A percentile compares a stretch with the other conserved stretches of the same genome.
Evolutionary conservation across 768 basidiomycete species (phyloP).

Genomic region (Boletus eberwhitei): DNA sequence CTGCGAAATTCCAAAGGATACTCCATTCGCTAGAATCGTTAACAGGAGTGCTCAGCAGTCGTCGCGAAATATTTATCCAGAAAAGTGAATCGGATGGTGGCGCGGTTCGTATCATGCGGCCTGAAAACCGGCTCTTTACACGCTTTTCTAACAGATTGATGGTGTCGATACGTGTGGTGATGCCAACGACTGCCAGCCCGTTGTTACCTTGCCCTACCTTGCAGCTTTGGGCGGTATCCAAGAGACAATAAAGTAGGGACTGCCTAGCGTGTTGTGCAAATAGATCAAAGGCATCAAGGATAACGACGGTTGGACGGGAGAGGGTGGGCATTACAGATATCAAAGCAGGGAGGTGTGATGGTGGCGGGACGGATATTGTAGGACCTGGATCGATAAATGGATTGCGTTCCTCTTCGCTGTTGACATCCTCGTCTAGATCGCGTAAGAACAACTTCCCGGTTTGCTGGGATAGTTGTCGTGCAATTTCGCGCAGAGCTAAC

Average conservation of each 20-base stretch:
- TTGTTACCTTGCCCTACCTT: slow-evolving; percentile 53
- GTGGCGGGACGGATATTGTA: slow-evolving; percentile 49
- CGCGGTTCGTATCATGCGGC: slow-evolving; percentile 77
- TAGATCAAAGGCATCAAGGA: slow-evolving; percentile 91
- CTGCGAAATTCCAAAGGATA: slow-evolving; percentile 50
- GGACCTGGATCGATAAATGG: slow-evolving; percentile 44
- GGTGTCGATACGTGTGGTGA: slow-evolving; percentile 84
- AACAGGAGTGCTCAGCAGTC: slow-evolving; percentile 36
- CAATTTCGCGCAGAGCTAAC: slow-evolving; percentile 89
- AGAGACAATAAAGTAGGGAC: slow-evolving; percentile 87
- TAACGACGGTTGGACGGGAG: slow-evolving; percentile 71
- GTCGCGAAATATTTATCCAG: slow-evolving; percentile 51
- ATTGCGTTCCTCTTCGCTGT: slow-evolving; percentile 42
- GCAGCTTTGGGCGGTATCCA: slow-evolving; percentile 91
- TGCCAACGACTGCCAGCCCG: slow-evolving; percentile 82
- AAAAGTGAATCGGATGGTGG: slow-evolving; percentile 49
- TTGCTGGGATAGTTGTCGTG: slow-evolving; percentile 75
- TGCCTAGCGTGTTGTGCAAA: slow-evolving; percentile 92
- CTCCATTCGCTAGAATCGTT: slow-evolving; percentile 51
- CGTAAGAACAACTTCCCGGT: slow-evolving; percentile 60
- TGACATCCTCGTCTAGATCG: slow-evolving; percentile 28
- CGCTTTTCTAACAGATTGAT: slow-evolving; percentile 90
- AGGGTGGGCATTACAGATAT: slow-evolving; percentile 78
- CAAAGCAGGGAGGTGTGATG: slow-evolving; percentile 69
- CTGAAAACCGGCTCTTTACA: slow-evolving; percentile 96